phyloP scores from a whole-genome alignment of 108 stramenopile species.

The Cyclotella atomus region DNA sequence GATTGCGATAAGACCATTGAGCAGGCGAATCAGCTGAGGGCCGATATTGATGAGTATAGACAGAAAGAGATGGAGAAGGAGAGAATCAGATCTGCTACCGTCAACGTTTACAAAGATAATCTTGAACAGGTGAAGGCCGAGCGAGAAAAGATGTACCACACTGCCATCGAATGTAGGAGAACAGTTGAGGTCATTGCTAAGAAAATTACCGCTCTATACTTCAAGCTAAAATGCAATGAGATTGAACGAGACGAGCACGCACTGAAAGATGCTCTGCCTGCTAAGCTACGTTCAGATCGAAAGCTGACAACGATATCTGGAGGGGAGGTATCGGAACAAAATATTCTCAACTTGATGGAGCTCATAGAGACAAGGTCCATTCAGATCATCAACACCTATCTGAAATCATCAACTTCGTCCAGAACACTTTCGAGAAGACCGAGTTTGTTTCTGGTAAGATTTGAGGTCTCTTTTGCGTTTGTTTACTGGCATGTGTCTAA shows the following conservation, averaged over 20 bases:
- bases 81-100: constrained; percentile 40
- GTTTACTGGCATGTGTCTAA: not conserved
- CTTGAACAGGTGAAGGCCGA: constrained; percentile 50
- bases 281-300: constrained; percentile 34
- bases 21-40: constrained; percentile 39
- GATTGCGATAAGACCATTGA: constrained; percentile 64
- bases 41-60: constrained; percentile 58
- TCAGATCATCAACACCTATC: constrained; percentile 58
- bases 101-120: constrained; percentile 53
- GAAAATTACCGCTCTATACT: constrained; percentile 64
- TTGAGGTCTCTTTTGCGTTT: not conserved
- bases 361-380: constrained; percentile 70
- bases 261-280: constrained; percentile 17
- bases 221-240: constrained; percentile 78
- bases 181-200: constrained; percentile 66
- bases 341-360: constrained; percentile 76
- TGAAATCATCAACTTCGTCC: constrained; percentile 6
- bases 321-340: constrained; percentile 64
- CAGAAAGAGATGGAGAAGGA: constrained; percentile 60
- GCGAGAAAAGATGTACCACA: constrained; percentile 46
- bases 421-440: constrained; percentile 29
- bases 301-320: constrained; percentile 59
- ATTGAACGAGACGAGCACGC: constrained; percentile 28
- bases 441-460: constrained; percentile 42
- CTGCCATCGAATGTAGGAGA: constrained; percentile 48